A percentile compares a stretch with the other conserved stretches of the same genome.
phyloP scores from a whole-genome alignment of 768 basidiomycete species.

The Agrocybe praecox region DNA sequence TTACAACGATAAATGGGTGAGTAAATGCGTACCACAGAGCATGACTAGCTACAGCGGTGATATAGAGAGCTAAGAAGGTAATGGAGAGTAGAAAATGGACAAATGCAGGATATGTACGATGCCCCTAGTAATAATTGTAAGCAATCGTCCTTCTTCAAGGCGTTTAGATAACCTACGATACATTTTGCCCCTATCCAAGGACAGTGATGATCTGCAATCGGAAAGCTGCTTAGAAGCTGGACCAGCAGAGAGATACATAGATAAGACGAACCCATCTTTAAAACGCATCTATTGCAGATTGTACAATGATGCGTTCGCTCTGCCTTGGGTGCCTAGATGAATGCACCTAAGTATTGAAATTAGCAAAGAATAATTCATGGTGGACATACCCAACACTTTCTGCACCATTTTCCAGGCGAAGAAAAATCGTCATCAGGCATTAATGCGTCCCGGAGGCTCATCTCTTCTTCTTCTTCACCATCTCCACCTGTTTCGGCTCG shows the following conservation, averaged over 20 bases:
- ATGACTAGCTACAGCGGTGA: slow-evolving; percentile 51
- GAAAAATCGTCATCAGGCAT: slow-evolving; percentile 54
- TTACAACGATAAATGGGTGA: slow-evolving; percentile 63
- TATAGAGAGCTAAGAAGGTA: slow-evolving; percentile 64
- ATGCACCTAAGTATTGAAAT: not conserved
- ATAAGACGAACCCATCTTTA: slow-evolving; percentile 74
- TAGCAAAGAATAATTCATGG: not conserved
- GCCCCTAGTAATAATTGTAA: slow-evolving; percentile 50
- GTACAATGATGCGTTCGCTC: slow-evolving; percentile 82
- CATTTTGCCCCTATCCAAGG: slow-evolving; percentile 81
- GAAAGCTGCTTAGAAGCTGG: slow-evolving; percentile 8
- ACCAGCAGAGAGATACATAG: not conserved
- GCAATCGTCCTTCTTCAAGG: not conserved
- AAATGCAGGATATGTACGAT: slow-evolving; percentile 84
- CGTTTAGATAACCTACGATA: slow-evolving; percentile 51
- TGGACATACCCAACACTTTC: slow-evolving; percentile 65
- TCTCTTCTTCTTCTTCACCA: slow-evolving; percentile 36
- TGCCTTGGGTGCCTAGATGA: slow-evolving; percentile 62
- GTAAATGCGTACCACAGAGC: slow-evolving; percentile 68
- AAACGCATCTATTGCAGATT: slow-evolving; percentile 73
- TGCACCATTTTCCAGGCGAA: slow-evolving; percentile 70
- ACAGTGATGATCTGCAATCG: slow-evolving; percentile 75
- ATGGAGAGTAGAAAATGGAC: slow-evolving; percentile 73
- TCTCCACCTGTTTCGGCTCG: slow-evolving; percentile 22
- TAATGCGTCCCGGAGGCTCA: slow-evolving; percentile 63